These are phyloP conservation scores for Candida michaelii DNA, from an alignment of 805 yeast species.

Conservation along the genomic window DNA sequence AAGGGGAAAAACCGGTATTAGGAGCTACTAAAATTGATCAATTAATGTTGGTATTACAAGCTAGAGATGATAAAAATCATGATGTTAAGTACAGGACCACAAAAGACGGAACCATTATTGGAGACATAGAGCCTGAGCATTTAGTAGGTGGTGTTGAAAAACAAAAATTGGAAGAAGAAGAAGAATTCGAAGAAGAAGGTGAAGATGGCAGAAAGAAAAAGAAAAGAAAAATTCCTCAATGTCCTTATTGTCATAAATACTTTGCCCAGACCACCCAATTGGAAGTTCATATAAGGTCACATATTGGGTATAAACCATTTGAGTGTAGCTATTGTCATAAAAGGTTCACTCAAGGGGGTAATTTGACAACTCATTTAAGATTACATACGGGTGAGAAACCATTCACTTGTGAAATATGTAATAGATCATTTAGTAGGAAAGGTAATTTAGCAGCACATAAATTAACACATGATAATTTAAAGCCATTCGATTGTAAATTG, in stretches of 20 bases:
- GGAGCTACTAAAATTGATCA: constrained; percentile 92
- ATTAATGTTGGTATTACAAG: constrained; percentile 87
- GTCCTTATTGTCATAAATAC: constrained; percentile 73
- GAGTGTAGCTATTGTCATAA: constrained; percentile 78
- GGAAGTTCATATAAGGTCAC: constrained; percentile 86
- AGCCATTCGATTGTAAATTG: constrained; percentile 77
- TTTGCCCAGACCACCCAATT: constrained; percentile 90
- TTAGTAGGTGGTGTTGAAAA: constrained; percentile 81
- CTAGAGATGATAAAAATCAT: constrained; percentile 73
- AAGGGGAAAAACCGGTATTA: constrained; percentile 66
- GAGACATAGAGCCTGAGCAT: constrained; percentile 42
- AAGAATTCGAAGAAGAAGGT: constrained; percentile 19
- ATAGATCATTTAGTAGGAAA: constrained; percentile 77
- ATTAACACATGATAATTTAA: constrained; percentile 74
- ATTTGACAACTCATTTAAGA: constrained; percentile 79
- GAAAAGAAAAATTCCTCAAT: constrained; percentile 57
- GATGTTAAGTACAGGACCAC: constrained; percentile 53
- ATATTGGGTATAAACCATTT: constrained; percentile 83
- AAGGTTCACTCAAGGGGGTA: constrained; percentile 87
- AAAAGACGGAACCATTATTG: constrained; percentile 68
- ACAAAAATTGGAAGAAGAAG: constrained; percentile 31
- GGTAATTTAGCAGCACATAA: constrained; percentile 90
- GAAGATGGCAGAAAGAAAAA: constrained; percentile 22
- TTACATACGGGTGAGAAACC: constrained; percentile 94
- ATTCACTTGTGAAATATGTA: constrained; percentile 74